A percentile compares a stretch with the other conserved stretches of the same genome.
These are phyloP conservation scores for Geotrichum bryndzae DNA, from an alignment of 1,139 yeast genomes.

Conservation along the genomic window DNA sequence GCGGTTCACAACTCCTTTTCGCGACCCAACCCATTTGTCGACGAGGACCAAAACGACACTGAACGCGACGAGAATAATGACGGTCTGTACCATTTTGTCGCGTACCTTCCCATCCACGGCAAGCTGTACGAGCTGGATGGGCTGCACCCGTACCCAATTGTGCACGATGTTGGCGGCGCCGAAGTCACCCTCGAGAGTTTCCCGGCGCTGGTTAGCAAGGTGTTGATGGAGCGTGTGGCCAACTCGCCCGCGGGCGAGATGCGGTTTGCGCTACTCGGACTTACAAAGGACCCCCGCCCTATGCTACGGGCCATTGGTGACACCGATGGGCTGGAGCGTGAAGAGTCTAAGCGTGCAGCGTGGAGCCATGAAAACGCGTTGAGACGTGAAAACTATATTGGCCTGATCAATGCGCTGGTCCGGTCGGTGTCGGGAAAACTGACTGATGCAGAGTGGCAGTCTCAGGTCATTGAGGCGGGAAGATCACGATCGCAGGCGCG, in stretches of 20 bases:
- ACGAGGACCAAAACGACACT: slow-evolving; percentile 35
- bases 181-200: slow-evolving; percentile 7
- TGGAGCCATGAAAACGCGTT: slow-evolving; percentile 42
- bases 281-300: slow-evolving; percentile 48
- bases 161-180: slow-evolving; percentile 42
- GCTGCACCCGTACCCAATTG: slow-evolving; percentile 52
- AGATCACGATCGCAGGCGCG: neutral
- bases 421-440: slow-evolving; percentile 30
- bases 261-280: slow-evolving; percentile 54
- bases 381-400: slow-evolving; percentile 53
- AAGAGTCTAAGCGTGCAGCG: slow-evolving; percentile 35
- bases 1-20: slow-evolving; percentile 60
- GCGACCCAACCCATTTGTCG: slow-evolving; percentile 49
- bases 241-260: slow-evolving; percentile 46
- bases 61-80: slow-evolving; percentile 42
- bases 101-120: slow-evolving; percentile 46
- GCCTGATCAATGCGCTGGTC: slow-evolving; percentile 46
- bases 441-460: slow-evolving; percentile 44
- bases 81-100: slow-evolving; percentile 59
- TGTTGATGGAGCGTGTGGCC: slow-evolving; percentile 44
- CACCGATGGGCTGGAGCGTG: slow-evolving; percentile 33
- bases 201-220: slow-evolving; percentile 32
- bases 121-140: slow-evolving; percentile 64
- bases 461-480: neutral
- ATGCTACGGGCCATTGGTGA: slow-evolving; percentile 41